Conservation (phyloP, 495 filamentous ascomycete genomes). For the Diplogelasinospora grovesii region DNA sequence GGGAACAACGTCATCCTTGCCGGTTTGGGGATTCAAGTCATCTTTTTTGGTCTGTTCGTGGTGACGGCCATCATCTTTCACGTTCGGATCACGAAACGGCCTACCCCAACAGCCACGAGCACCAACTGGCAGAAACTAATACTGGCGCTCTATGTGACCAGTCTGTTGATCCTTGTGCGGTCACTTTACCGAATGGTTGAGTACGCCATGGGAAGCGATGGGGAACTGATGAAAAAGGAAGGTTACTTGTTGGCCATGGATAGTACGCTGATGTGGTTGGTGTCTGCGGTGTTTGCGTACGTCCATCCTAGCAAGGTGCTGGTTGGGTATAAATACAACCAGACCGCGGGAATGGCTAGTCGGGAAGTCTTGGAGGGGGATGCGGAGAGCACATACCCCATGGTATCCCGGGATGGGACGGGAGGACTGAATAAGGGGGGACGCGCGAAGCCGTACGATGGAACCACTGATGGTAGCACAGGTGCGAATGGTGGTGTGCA, state of each 20-base stretch:
- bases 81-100: slow-evolving; percentile 9
- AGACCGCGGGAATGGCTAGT: too few relatives aligned
- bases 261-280: slow-evolving; percentile 13
- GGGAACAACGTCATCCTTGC: slow-evolving; percentile 42
- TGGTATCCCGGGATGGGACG: too few relatives aligned
- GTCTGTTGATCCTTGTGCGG: slow-evolving; percentile 53
- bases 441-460: too few relatives aligned
- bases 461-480: too few relatives aligned
- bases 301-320: slow-evolving; percentile 16
- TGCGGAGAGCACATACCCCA: too few relatives aligned
- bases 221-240: slow-evolving; percentile 11
- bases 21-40: slow-evolving; percentile 43
- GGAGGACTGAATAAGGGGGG: too few relatives aligned
- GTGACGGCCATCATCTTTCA: slow-evolving; percentile 38
- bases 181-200: slow-evolving; percentile 57
- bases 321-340: slow-evolving; percentile 21
- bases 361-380: too few relatives aligned
- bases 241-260: slow-evolving; percentile 17
- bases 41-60: slow-evolving; percentile 49
- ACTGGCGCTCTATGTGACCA: slow-evolving; percentile 44
- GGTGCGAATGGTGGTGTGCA: too few relatives aligned
- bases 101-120: slow-evolving; percentile 2
- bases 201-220: slow-evolving; percentile 31
- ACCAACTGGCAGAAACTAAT: slow-evolving; percentile 43
- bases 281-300: slow-evolving; percentile 12